Base-by-base conservation (phyloP, 176 grass and related monocot genomes). In the Lolium multiflorum region DNA sequence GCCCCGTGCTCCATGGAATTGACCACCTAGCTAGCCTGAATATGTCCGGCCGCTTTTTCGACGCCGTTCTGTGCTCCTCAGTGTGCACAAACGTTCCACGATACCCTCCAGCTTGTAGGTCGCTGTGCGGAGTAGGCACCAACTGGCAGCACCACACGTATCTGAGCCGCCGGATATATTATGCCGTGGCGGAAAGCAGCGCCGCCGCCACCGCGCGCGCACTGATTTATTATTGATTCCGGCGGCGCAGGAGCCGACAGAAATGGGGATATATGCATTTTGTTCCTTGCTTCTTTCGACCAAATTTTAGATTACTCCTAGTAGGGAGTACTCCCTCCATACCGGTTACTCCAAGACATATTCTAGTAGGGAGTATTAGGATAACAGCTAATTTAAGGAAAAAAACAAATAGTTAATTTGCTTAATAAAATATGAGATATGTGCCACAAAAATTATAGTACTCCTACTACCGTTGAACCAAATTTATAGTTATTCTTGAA, bases 11-110 rank as follows among this genome's bases (percentile, higher is more conserved):
- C 44, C 21, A 50, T 79, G n/a, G 77, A 85, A 81, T 41, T 48
- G 71, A 66, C 58, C 82, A 85, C 47, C 24, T 28, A 28, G 28
- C 28, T 46, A 12, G 43, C 11, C 5, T 3, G 10, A 11, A 6
- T 51, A 21, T 73, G 21, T 74, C 38, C 24, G 9, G 16, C 83
- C 43, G 37, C 88, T 44, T 71, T 67, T 71, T 62, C 18, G 46
- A 71, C 61, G 71, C n/a, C 17, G 64, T 2, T 22, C 41, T 55
- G 6, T 24, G 87, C 13, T n/a, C 48, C 41, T 11, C 71, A 52
- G 9, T 8, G 61, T 15, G 4, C 61, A 14, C 61, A 64, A 64
- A 14, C 55, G 49, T 83, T 83, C 89, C 84, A 91, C 84, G 66
- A 64, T 5, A 64, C 3, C 5, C 6, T 66, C 62, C 62, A 35